These are phyloP conservation scores for Quercus rubra DNA, from an alignment of 306 rosid genomes.

Conservation along the genomic window DNA sequence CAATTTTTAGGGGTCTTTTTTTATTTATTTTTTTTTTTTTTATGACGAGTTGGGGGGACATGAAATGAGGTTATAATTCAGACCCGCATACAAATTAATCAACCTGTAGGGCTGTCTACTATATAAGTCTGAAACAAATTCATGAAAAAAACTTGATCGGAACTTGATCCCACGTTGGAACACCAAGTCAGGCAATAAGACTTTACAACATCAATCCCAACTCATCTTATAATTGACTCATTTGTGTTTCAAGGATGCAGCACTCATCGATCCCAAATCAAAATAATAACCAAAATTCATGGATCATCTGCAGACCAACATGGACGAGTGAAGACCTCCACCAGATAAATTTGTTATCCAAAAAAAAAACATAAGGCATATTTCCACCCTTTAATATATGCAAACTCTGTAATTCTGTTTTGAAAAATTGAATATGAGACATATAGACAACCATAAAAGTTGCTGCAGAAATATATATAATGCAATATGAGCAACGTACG, in stretches of 20 bases:
- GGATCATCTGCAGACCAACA: not conserved
- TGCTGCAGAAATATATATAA: not conserved
- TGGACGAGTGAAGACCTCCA: not conserved
- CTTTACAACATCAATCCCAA: conserved; percentile 12
- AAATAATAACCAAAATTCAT: too few species aligned
- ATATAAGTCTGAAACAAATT: not conserved
- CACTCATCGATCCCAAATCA: too few species aligned
- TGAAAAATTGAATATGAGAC: too few species aligned
- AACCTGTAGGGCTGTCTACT: not conserved
- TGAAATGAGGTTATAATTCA: not conserved
- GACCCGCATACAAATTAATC: not conserved
- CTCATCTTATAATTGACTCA: not conserved
- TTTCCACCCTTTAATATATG: not conserved
- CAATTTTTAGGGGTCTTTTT: not conserved
- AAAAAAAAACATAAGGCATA: not conserved
- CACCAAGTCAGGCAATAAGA: too few species aligned
- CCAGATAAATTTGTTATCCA: not conserved
- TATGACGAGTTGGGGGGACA: not conserved
- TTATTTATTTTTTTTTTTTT: not conserved
- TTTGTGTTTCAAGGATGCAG: not conserved
- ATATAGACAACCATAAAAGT: too few species aligned
- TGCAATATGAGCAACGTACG: not conserved
- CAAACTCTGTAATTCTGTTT: too few species aligned
- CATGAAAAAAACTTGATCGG: not conserved
- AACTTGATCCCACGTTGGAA: not conserved